A percentile compares a stretch with the other conserved stretches of the same genome.
Conservation (phyloP, 371 early-diverging fungal genomes). For the Mortierella sp. region DNA sequence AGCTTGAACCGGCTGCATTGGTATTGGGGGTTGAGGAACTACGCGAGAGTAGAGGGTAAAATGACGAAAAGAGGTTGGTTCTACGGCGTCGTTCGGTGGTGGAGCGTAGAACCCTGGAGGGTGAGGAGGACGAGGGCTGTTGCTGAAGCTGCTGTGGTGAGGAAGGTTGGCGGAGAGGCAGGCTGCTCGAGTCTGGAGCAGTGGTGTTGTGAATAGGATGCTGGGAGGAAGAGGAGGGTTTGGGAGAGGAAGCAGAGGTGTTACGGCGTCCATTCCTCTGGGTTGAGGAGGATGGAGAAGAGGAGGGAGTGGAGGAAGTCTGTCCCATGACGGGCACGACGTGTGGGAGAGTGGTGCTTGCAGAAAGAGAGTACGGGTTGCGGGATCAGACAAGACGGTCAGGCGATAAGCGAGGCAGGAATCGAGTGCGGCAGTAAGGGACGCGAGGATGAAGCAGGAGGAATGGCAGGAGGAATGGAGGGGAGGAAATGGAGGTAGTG, state of each 20-base stretch:
- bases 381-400: no score
- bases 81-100: constrained; percentile 41
- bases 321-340: constrained; percentile 38
- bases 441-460: neutral
- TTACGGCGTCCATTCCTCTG: constrained; percentile 8
- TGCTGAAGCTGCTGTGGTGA: constrained; percentile 10
- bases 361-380: neutral
- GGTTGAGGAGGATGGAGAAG: constrained; percentile 19
- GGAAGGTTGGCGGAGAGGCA: neutral
- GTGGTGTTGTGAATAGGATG: neutral
- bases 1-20: constrained; percentile 4
- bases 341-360: neutral
- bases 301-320: constrained; percentile 27
- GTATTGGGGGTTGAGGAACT: constrained; percentile 14
- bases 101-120: constrained; percentile 45
- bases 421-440: no score
- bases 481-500: neutral
- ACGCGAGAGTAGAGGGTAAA: constrained; percentile 47
- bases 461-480: neutral
- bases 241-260: neutral
- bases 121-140: constrained; percentile 19
- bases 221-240: neutral
- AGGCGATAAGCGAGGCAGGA: no score
- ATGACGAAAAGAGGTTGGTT: constrained; percentile 46
- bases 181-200: constrained; percentile 2